Evolutionary conservation across 2,329 filamentous ascomycete genomes (phyloP).

Genomic region (Lojkania enalia): DNA sequence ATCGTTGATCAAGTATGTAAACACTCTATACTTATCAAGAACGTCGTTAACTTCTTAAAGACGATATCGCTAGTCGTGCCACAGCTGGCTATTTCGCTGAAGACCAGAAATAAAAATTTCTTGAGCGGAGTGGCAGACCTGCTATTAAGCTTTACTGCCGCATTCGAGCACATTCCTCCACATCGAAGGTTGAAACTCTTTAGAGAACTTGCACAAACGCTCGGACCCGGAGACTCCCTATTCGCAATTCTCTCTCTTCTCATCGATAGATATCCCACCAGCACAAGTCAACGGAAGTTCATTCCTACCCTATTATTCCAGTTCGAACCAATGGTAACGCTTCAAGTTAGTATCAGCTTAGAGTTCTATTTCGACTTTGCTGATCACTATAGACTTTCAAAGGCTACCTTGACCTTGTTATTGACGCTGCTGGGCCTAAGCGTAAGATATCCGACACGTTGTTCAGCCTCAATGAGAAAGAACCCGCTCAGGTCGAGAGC

Average conservation of each 20-base stretch:
- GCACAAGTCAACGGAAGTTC: constrained; percentile 74
- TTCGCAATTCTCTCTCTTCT: constrained; percentile 88
- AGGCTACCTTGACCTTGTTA: constrained; percentile 74
- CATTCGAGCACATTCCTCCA: constrained; percentile 92
- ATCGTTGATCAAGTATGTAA: constrained; percentile 72
- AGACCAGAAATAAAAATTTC: constrained; percentile 74
- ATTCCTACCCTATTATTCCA: constrained; percentile 71
- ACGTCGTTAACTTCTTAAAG: constrained; percentile 41
- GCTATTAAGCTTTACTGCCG: constrained; percentile 92
- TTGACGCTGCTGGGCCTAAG: constrained; percentile 75
- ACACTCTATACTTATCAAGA: neutral
- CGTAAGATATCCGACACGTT: constrained; percentile 73
- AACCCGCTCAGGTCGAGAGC: constrained; percentile 38
- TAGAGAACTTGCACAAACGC: constrained; percentile 78
- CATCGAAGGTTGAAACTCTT: constrained; percentile 85
- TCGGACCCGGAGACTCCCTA: constrained; percentile 84
- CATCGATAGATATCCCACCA: constrained; percentile 83
- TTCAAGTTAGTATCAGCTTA: constrained; percentile 49
- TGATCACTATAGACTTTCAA: constrained; percentile 61
- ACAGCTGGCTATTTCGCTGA: constrained; percentile 81
- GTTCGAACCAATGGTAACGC: constrained; percentile 74
- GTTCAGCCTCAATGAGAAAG: constrained; percentile 63
- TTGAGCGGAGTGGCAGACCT: constrained; percentile 85
- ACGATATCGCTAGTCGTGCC: constrained; percentile 95
- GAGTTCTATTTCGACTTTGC: constrained; percentile 1